Conservation (phyloP, 495 filamentous ascomycete genomes). For the Wilcoxina mikolae region DNA sequence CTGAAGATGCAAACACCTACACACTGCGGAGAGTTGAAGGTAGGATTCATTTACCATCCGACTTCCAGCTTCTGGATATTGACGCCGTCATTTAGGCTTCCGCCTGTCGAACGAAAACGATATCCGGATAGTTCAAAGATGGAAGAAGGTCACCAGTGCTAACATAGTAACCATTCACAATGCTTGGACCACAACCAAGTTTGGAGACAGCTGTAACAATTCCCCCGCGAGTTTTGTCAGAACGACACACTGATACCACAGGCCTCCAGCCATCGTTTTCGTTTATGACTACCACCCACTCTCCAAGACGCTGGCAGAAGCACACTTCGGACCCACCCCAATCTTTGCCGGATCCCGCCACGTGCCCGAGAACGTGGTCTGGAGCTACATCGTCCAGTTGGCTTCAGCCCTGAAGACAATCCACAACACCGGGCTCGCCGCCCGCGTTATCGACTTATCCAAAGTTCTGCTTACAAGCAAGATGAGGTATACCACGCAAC, state of each 20-base stretch:
- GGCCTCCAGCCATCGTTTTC: conserved; percentile 68
- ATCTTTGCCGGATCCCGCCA: conserved; percentile 18
- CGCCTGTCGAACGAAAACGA: conserved; percentile 78
- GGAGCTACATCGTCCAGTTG: conserved; percentile 87
- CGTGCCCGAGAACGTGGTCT: conserved; percentile 64
- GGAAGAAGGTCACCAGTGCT: conserved; percentile 72
- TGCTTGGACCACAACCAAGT: conserved; percentile 81
- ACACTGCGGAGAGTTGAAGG: conserved; percentile 74
- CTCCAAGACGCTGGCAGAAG: conserved; percentile 76
- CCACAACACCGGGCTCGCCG: conserved; percentile 65
- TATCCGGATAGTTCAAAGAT: conserved; percentile 71
- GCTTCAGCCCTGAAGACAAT: conserved; percentile 77
- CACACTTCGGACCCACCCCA: conserved; percentile 49
- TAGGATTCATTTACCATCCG: conserved; percentile 23
- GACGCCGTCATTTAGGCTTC: conserved; percentile 38
- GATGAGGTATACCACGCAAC: conserved; percentile 27
- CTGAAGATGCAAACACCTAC: conserved; percentile 71
- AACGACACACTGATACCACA: not conserved
- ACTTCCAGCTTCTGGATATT: too few relatives aligned
- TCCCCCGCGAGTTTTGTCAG: not conserved
- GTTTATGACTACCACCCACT: conserved; percentile 86
- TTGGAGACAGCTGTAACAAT: conserved; percentile 62
- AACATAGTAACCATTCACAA: conserved; percentile 79
- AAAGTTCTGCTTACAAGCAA: conserved; percentile 76
- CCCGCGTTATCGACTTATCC: conserved; percentile 63